Evolutionary conservation across 208 protist genomes (phyloP).

Genomic region (Wallacemonas sp.): DNA sequence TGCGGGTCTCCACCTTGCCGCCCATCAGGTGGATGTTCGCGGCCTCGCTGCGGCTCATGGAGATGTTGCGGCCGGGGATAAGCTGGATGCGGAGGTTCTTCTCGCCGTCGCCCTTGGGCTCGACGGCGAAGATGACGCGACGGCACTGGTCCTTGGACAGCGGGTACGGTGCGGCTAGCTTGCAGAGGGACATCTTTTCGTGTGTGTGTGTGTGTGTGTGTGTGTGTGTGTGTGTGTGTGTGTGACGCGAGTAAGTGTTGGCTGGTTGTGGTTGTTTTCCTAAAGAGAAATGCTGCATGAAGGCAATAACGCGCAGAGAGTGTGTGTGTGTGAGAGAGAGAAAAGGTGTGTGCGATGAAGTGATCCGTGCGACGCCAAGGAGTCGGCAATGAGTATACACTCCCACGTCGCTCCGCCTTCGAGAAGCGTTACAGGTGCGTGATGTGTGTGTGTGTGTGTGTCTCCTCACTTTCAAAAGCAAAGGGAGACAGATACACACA

Average conservation of each 20-base stretch:
- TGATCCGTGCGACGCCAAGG: no score
- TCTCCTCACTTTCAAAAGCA: no score
- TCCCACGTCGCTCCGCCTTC: no score
- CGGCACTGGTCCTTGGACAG: constrained; percentile 35
- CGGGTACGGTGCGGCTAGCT: constrained; percentile 38
- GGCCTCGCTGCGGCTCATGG: constrained; percentile 33
- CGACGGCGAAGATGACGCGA: constrained; percentile 59
- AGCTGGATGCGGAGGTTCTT: constrained; percentile 55
- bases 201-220: constrained; percentile 7
- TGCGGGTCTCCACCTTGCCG: constrained; percentile 30
- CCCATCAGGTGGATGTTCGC: constrained; percentile 26
- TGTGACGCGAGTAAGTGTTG: not conserved
- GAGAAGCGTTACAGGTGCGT: no score
- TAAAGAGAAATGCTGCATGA: no score
- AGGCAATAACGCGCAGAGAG: no score
- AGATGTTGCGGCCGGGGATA: constrained; percentile 44
- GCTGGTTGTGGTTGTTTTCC: no score
- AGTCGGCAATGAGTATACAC: no score
- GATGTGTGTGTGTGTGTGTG: no score
- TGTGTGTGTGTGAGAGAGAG: no score
- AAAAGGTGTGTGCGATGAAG: no score
- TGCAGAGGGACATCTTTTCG: constrained; percentile 32
- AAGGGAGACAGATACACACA: no score
- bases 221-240: constrained; percentile 9
- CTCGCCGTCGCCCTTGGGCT: constrained; percentile 29